Base-by-base conservation (phyloP, 768 basidiomycete species). In the Psilocybe subaeruginosa region DNA sequence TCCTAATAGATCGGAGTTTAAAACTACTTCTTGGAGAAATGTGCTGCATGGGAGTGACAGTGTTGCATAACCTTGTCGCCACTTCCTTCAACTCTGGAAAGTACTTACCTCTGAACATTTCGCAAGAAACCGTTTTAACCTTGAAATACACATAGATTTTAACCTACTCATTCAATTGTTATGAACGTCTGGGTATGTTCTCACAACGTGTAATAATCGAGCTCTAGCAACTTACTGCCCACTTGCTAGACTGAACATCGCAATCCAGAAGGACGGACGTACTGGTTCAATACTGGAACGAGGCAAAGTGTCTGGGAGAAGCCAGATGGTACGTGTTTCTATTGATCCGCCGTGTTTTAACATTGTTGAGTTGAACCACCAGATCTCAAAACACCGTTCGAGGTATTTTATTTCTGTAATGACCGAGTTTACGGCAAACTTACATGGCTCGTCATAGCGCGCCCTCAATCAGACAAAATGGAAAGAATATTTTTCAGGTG, bases 291-390 rank as follows among this genome's bases (percentile, higher is more conserved):
- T 72, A 88, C 93, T 0, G 83, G 80, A 8, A 92, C 91, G 3
- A 87, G 90, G 68, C 92, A 93, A 68, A 97, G 95, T 70, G 94
- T 96, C 55, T 99, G 96, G 97, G 96, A 98, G 77, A 99, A 99
- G 73, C 97, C 97, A 61, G 93, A 96, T 73, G 92, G 92, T 92
- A 67, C 67, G 83, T 69, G 53, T 35, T 54, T 17, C 49, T n/a
- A 14, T 56, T 43, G 41, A 41, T 23, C 51, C 11, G 27, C 27
- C 27, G 16, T 6, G 12, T 51, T n/a, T 19, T 17, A 31, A 31
- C 7, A 23, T 35, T 63, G 54, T 63, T 65, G 11, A 66, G 33
- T 62, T 27, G 53, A 39, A 16, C 45, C 27, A 30, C 8, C 60
- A 92, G 95, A 92, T 23, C 80, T 99, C 53, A 97, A 96, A 76